These are phyloP conservation scores for Raddia guianensis DNA, from an alignment of 176 grass and related monocot species.

Conservation along the genomic window DNA sequence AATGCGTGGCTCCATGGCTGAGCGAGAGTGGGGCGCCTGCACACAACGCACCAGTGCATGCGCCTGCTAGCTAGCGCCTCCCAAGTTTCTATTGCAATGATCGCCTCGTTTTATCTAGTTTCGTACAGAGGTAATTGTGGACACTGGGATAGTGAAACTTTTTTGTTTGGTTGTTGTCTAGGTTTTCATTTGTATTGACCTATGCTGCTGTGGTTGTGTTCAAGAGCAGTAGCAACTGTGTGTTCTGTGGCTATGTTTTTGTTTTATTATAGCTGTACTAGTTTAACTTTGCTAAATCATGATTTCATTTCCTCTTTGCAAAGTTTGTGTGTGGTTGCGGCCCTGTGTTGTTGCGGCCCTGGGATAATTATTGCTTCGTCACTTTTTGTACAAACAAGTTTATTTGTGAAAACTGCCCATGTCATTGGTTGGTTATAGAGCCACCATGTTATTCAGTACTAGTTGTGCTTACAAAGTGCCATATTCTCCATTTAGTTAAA, in stretches of 20 bases:
- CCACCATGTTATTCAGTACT: background rate
- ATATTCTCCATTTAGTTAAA: background rate
- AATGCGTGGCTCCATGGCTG: no score
- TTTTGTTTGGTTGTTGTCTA: background rate
- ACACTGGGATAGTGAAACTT: background rate
- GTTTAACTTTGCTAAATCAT: background rate
- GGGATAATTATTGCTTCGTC: background rate
- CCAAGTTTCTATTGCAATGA: background rate
- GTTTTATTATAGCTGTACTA: background rate
- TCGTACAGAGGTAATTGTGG: background rate
- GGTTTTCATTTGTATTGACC: slow-evolving; percentile 10
- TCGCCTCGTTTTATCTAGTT: background rate
- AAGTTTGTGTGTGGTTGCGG: background rate
- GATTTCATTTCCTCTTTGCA: background rate
- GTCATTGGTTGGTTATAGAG: background rate
- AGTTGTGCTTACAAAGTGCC: background rate
- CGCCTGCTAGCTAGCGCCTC: no score
- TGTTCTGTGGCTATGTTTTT: background rate
- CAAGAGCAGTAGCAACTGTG: background rate
- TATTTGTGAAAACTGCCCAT: background rate
- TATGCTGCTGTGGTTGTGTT: background rate
- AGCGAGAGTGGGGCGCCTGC: no score
- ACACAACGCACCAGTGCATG: no score
- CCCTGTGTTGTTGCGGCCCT: background rate
- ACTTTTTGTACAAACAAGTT: background rate